Base-by-base conservation (phyloP, 1,139 yeast genomes). In the Zhuliangozyma blackwelliae region DNA sequence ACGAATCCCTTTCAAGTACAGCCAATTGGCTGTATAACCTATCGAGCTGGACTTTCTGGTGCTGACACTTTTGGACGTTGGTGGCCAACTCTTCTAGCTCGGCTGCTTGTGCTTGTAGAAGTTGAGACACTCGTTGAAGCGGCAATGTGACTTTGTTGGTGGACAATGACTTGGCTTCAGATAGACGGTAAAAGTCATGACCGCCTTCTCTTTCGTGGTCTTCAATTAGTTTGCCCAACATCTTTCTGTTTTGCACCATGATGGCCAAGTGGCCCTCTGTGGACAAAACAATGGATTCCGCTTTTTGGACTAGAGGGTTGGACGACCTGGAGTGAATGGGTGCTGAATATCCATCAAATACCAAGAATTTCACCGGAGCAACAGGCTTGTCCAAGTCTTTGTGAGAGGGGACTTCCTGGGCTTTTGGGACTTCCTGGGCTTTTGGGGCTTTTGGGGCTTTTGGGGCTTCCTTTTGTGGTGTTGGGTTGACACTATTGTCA, bases 211-310 rank as follows among this genome's bases (percentile, higher is more conserved):
- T 33, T 16, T 35, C 39, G 10, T 45, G 44, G n/a, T 41, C 42
- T 11, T 40, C 39, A 10, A 50, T 33, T 27, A 41, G 44, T 3
- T 32, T 20, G 8, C 40, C 44, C 12, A 55, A 39, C 13, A 35
- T 8, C 11, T 39, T n/a, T 4, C 45, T 28, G 34, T 55, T 55
- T 10, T 35, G 28, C 9, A 40, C 38, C 21, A 53, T 35, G 10
- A 54, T 40, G 23, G 36, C 20, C 22, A 52, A 35, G 32, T 52
- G 41, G 5, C 57, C 64, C 29, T 51, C 37, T 1, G 61, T 51
- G 16, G 37, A 41, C 32, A 41, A 45, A n/a, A 49, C 34, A 7
- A 58, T 46, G 11, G 50, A 47, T 8, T 29, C 12, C 2, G 48
- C 42, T 27, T 52, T 49, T 28, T 48, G 44, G 9, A 33, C 20